Evolutionary conservation across 2,329 filamentous ascomycete genomes (phyloP), one percentile per base, ranked within the genome.

Genomic region (Penicillium thymicola): DNA sequence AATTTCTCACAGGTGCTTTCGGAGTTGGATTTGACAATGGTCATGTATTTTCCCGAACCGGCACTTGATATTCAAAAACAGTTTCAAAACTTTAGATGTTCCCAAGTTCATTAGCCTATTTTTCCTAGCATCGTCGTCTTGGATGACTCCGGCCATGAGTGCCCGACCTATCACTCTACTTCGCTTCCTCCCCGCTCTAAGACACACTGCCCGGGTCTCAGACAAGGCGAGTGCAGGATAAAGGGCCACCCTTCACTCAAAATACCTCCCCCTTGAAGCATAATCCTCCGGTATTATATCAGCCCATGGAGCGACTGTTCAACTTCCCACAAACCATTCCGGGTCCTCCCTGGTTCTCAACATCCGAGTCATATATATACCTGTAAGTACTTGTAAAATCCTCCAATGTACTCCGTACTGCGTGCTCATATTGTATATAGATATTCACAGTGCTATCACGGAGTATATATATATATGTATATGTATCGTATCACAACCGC

Each of bases 21-120:
- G 54, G 48, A 32, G 28, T 46, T 34, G 42, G 40, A 49, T 54
- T 49, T 40, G 46, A 49, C 45, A 23, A 25, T 43, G 23, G 37
- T 43, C 48, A 54, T 51, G 44, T 59, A 51, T 28, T 38, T 54
- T 42, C 49, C 45, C 41, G 51, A 51, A 30, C 34, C 51, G 54
- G 57, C 45, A 47, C 25, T 57, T 59, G 50, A 54, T 37, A 54
- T 57, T 54, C 36, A 38, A 59, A 53, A 49, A 57, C 41, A 46
- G 9, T 38, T 57, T 45, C 21, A 48, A 48, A 47, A 43, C 7
- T 50, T 54, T 40, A 34, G 11, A 25, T 21, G 9, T 11, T 18
- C 32, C 27, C 36, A 13, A 7, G 10, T 34, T 34, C 3, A 36
- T 13, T 16, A 28, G 28, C 38, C 18, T 23, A 10, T 28, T 18